phyloP scores from a whole-genome alignment of 1,284 basidiomycete species.

The Moniliophthora roreri region DNA sequence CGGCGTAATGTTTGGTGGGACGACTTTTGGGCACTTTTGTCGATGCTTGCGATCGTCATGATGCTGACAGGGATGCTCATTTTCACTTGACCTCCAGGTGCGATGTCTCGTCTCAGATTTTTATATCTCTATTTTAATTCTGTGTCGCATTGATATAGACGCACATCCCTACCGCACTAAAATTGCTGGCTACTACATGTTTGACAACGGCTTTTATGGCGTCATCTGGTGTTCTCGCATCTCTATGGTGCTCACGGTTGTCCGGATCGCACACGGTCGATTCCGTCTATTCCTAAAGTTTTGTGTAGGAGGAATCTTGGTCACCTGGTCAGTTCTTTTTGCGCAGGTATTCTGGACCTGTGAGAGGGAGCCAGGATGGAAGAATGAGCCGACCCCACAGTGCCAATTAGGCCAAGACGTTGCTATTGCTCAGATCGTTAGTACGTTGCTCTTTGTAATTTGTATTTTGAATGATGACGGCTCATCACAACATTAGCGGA shows the following conservation, averaged over 20 bases:
- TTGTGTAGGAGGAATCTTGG: background rate
- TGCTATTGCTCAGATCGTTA: conserved; percentile 5
- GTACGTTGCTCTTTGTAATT: background rate
- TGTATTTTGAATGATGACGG: background rate
- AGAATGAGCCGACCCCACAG: background rate
- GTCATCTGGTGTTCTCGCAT: background rate
- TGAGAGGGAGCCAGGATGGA: conserved; percentile 2
- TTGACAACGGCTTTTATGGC: conserved; percentile 5
- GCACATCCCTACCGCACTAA: background rate
- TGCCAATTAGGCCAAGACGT: conserved; percentile 2
- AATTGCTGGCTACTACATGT: background rate
- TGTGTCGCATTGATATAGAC: background rate
- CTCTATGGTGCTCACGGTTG: conserved; percentile 1
- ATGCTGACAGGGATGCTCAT: conserved; percentile 1
- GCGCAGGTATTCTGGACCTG: conserved; percentile 3
- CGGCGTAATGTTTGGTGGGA: background rate
- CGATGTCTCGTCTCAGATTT: background rate
- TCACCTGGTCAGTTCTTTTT: background rate
- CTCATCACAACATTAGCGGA: background rate
- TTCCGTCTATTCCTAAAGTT: background rate
- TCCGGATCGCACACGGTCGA: background rate
- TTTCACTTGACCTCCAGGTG: background rate
- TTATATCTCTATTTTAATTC: background rate
- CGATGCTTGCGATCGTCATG: conserved; percentile 1
- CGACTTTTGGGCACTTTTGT: background rate